These are phyloP conservation scores for Euclidium syriacum DNA, from an alignment of 345 rosid species.

Conservation along the genomic window DNA sequence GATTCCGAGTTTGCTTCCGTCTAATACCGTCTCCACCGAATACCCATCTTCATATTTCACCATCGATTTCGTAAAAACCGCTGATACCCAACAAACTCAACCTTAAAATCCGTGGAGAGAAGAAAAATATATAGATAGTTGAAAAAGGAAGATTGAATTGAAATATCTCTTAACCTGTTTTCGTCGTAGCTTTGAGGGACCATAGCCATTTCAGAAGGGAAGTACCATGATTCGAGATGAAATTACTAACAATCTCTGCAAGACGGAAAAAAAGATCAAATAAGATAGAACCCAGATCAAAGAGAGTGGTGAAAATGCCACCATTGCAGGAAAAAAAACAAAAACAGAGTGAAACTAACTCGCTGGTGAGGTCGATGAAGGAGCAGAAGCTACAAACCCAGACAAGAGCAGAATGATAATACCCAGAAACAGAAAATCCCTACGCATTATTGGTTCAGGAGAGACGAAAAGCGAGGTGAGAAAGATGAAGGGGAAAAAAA, in stretches of 20 bases:
- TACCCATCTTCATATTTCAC: constrained; percentile 92
- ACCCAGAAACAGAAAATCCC: constrained; percentile 40
- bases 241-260: constrained; percentile 72
- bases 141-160: neutral
- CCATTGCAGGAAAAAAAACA: neutral
- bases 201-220: constrained; percentile 71
- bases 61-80: constrained; percentile 63
- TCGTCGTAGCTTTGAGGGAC: constrained; percentile 74
- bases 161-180: constrained; percentile 61
- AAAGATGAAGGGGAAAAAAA: neutral
- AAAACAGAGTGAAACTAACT: constrained; percentile 48
- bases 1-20: constrained; percentile 94
- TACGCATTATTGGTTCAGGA: constrained; percentile 37
- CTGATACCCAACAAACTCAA: constrained; percentile 33
- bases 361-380: constrained; percentile 62
- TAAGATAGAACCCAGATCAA: constrained; percentile 15
- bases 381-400: constrained; percentile 57
- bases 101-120: constrained; percentile 2
- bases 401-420: constrained; percentile 43
- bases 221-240: constrained; percentile 61
- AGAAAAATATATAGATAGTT: neutral
- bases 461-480: neutral
- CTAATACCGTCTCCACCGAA: constrained; percentile 86
- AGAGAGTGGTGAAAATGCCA: neutral
- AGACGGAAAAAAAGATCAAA: neutral